Percentiles rank a stretch among this genome's conserved stretches.
Conservation (phyloP, 495 filamentous ascomycete genomes). For the Penicillium diatomitis region DNA sequence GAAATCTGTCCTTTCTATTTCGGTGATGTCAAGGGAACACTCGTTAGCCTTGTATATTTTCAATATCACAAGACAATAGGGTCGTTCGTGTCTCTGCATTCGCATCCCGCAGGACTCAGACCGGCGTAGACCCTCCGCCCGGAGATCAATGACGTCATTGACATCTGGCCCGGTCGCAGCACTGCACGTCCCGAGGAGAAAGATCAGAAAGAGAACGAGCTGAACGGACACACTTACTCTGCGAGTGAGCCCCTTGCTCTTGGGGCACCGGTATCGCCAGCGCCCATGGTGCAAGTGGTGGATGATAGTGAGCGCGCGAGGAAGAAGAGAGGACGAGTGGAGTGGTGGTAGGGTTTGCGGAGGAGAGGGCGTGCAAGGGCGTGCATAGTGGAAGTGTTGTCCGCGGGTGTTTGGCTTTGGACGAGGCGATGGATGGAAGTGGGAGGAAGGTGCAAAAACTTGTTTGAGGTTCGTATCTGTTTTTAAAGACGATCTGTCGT, state of each 20-base stretch:
- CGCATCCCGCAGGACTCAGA: no score
- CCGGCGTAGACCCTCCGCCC: neutral
- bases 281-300: constrained; percentile 45
- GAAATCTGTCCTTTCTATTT: constrained; percentile 66
- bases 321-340: constrained; percentile 16
- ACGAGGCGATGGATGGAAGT: neutral
- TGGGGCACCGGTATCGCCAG: constrained; percentile 53
- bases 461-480: neutral
- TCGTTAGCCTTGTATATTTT: no score
- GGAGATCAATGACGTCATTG: constrained; percentile 18
- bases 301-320: constrained; percentile 45
- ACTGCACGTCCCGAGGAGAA: neutral
- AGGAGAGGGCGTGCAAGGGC: constrained; percentile 42
- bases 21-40: neutral
- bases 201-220: no score
- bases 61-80: no score
- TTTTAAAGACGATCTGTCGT: no score
- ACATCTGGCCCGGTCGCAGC: neutral
- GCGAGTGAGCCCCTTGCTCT: constrained; percentile 37
- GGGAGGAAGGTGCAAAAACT: neutral
- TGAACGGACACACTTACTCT: constrained; percentile 18
- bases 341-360: constrained; percentile 15
- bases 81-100: no score
- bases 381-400: constrained; percentile 7
- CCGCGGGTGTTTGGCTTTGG: neutral